phyloP scores from a whole-genome alignment of 768 basidiomycete genomes.

The Leucocoprinus sp. region DNA sequence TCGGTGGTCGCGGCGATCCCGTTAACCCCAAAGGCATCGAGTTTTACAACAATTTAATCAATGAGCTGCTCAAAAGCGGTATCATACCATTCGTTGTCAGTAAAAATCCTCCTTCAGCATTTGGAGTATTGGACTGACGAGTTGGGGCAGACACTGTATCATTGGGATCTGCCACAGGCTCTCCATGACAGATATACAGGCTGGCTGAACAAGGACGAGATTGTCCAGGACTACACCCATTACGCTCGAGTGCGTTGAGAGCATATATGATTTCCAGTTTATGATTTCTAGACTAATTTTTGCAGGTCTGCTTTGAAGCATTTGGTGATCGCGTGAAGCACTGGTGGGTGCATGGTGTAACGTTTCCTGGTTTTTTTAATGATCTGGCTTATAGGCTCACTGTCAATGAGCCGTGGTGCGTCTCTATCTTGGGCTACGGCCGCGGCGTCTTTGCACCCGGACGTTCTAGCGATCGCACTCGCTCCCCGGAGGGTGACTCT shows the following conservation, averaged over 20 bases:
- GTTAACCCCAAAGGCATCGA: constrained; percentile 62
- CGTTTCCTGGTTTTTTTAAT: constrained; percentile 16
- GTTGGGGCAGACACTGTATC: constrained; percentile 51
- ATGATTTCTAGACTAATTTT: too few species aligned
- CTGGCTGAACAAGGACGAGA: constrained; percentile 67
- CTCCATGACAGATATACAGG: constrained; percentile 70
- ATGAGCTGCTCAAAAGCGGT: constrained; percentile 51
- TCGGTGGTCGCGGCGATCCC: constrained; percentile 65
- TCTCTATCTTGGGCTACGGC: constrained; percentile 63
- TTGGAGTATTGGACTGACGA: background rate
- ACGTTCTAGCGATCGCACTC: constrained; percentile 52
- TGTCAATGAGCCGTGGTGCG: constrained; percentile 71
- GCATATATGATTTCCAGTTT: too few species aligned
- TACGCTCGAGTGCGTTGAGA: constrained; percentile 49
- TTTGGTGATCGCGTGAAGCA: constrained; percentile 74
- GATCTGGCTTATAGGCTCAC: constrained; percentile 41
- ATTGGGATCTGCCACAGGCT: constrained; percentile 74
- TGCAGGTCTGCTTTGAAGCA: constrained; percentile 59
- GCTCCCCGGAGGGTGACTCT: constrained; percentile 54
- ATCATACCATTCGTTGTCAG: constrained; percentile 63
- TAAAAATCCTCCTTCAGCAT: constrained; percentile 12
- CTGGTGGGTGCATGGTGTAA: constrained; percentile 35
- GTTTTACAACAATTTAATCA: constrained; percentile 64
- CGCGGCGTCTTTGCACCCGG: constrained; percentile 67
- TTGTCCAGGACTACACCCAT: constrained; percentile 53